Conservation (phyloP, 176 grass and related monocot genomes). For the Pontederia paniculata region DNA sequence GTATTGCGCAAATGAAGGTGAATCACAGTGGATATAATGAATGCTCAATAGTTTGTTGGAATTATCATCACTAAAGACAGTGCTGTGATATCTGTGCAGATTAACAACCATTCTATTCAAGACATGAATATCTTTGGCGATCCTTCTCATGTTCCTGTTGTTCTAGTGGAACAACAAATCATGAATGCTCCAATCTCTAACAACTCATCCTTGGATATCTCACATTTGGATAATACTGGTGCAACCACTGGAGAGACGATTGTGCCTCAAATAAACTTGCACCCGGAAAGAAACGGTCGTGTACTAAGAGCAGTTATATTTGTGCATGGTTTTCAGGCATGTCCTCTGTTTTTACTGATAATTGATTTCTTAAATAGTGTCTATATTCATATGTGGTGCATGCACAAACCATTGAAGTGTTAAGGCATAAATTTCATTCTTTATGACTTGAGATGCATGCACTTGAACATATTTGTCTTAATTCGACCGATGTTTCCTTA, state of each 20-base stretch:
- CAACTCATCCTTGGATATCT: slow-evolving; percentile 23
- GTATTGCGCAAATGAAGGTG: slow-evolving; percentile 86
- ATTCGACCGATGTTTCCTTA: no score
- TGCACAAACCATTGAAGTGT: background rate
- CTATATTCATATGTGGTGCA: background rate
- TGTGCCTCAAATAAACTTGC: slow-evolving; percentile 16
- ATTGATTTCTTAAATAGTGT: background rate
- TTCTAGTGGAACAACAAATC: slow-evolving; percentile 78
- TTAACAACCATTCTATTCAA: slow-evolving; percentile 48
- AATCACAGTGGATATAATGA: background rate
- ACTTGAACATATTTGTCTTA: no score
- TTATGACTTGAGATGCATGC: background rate
- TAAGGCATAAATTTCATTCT: background rate
- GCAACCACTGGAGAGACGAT: slow-evolving; percentile 22
- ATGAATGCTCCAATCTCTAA: slow-evolving; percentile 50
- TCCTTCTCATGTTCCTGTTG: slow-evolving; percentile 76
- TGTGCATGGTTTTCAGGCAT: slow-evolving; percentile 97
- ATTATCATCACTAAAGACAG: background rate
- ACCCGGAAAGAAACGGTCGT: slow-evolving; percentile 31
- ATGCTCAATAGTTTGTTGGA: background rate
- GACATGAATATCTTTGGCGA: slow-evolving; percentile 90
- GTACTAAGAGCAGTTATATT: slow-evolving; percentile 68
- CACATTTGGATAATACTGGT: slow-evolving; percentile 28
- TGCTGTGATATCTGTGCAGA: slow-evolving; percentile 38
- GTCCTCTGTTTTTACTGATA: background rate